Percentiles rank a stretch among this genome's conserved stretches.
Conservation (phyloP, 306 rosid genomes). For the Dryas alaskensis region DNA sequence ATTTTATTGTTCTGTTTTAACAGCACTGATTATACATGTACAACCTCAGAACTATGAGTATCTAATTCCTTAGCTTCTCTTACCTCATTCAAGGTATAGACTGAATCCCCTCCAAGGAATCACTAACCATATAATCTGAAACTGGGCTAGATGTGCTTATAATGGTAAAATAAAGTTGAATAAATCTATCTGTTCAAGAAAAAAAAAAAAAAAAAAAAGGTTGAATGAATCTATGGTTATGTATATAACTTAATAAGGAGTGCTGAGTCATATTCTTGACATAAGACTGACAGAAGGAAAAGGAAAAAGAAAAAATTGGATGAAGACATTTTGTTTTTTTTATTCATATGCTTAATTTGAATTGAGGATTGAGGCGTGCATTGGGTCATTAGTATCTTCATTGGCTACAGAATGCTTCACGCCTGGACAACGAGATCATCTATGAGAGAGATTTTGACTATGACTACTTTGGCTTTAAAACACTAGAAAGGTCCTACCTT, state of each 20-base stretch:
- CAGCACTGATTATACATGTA: background rate
- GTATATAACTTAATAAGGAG: background rate
- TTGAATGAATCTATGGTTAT: background rate
- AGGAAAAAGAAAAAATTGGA: background rate
- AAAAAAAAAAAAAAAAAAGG: no score
- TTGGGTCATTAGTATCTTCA: background rate
- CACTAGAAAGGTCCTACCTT: slow-evolving; percentile 84
- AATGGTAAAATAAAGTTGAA: background rate
- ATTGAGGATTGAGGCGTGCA: background rate
- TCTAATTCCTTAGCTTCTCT: no score
- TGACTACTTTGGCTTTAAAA: slow-evolving; percentile 88
- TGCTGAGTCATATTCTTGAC: background rate
- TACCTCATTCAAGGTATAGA: no score
- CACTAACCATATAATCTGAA: background rate
- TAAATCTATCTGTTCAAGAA: background rate
- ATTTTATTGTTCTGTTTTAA: background rate
- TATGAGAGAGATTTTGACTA: slow-evolving; percentile 85
- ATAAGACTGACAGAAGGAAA: background rate
- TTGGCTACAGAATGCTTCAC: slow-evolving; percentile 63
- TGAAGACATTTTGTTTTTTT: no score
- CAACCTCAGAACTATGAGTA: background rate
- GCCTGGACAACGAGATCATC: slow-evolving; percentile 81
- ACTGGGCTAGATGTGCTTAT: background rate
- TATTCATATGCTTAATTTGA: no score
- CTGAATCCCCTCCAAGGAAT: no score